These are phyloP conservation scores for Phytopythium chamaehyphon DNA, from an alignment of 352 stramenopile species.

Conservation along the genomic window DNA sequence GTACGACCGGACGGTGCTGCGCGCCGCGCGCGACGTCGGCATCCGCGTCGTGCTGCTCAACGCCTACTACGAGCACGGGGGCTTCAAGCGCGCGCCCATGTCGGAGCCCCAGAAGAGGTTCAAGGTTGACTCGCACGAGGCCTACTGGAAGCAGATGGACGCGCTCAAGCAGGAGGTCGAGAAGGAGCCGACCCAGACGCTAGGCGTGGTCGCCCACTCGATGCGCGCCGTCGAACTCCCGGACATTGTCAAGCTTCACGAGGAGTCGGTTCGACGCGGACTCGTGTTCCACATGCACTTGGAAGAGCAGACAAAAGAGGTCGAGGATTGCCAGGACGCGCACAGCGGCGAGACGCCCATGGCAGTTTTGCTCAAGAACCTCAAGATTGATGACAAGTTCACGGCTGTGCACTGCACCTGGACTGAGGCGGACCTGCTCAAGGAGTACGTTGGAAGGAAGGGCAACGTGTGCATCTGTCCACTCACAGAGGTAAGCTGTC, in stretches of 20 bases:
- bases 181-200: conserved; percentile 38
- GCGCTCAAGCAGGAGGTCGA: conserved; percentile 21
- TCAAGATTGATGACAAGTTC: conserved; percentile 69
- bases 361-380: conserved; percentile 55
- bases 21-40: conserved; percentile 53
- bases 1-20: conserved; percentile 69
- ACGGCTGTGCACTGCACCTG: conserved; percentile 77
- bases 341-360: conserved; percentile 57
- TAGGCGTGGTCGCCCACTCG: conserved; percentile 74
- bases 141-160: conserved; percentile 75
- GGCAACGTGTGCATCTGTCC: conserved; percentile 77
- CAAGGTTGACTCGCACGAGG: conserved; percentile 56
- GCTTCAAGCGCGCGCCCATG: conserved; percentile 59
- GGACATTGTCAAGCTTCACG: conserved; percentile 60
- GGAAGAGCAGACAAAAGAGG: conserved; percentile 70
- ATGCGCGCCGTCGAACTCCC: conserved; percentile 61
- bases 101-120: conserved; percentile 63
- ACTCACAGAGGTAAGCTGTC: conserved; percentile 43
- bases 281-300: conserved; percentile 72
- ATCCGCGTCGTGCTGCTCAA: conserved; percentile 76
- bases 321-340: conserved; percentile 67
- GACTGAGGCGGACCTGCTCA: conserved; percentile 50
- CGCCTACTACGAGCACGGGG: conserved; percentile 69
- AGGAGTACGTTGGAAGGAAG: conserved; percentile 51
- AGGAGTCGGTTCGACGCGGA: conserved; percentile 54